Conservation (phyloP, 805 yeast genomes). For the Yarrowia yakushimensis region DNA sequence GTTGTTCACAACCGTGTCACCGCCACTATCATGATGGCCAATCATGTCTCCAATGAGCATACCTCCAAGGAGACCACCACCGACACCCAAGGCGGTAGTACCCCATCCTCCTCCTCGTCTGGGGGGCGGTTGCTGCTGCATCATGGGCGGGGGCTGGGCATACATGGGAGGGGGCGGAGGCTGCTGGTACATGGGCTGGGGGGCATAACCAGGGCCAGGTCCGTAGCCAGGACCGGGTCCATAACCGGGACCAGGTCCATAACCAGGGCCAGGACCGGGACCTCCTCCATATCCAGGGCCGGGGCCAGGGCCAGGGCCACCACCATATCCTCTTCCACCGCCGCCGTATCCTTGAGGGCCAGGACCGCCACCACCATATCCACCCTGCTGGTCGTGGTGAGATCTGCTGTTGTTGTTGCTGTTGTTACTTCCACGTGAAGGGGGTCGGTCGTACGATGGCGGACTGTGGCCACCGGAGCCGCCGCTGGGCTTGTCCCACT, state of each 20-base stretch:
- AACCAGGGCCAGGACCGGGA: constrained; percentile 27
- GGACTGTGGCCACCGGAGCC: constrained; percentile 27
- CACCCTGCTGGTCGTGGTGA: constrained; percentile 35
- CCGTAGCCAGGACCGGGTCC: constrained; percentile 12
- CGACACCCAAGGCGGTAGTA: constrained; percentile 46
- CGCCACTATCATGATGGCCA: constrained; percentile 43
- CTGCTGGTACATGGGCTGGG: constrained; percentile 36
- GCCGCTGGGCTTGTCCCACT: constrained; percentile 77
- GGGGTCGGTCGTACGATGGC: constrained; percentile 32
- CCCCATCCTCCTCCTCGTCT: constrained; percentile 41
- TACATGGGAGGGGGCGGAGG: constrained; percentile 33
- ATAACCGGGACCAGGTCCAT: neutral
- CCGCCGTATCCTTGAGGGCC: neutral
- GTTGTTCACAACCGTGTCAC: constrained; percentile 40
- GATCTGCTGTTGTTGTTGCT: constrained; percentile 29
- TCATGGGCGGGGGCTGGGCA: constrained; percentile 34
- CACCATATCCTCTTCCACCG: neutral
- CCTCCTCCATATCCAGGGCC: constrained; percentile 29
- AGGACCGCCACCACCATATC: constrained; percentile 31
- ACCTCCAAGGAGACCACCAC: constrained; percentile 64
- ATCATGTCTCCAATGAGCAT: constrained; percentile 50
- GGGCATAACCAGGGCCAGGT: constrained; percentile 31
- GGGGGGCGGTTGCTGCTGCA: constrained; percentile 37
- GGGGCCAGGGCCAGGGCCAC: constrained; percentile 26
- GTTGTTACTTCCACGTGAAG: constrained; percentile 29